Evolutionary conservation across 352 stramenopile genomes (phyloP).

Genomic region (Pythium phragmiticola): DNA sequence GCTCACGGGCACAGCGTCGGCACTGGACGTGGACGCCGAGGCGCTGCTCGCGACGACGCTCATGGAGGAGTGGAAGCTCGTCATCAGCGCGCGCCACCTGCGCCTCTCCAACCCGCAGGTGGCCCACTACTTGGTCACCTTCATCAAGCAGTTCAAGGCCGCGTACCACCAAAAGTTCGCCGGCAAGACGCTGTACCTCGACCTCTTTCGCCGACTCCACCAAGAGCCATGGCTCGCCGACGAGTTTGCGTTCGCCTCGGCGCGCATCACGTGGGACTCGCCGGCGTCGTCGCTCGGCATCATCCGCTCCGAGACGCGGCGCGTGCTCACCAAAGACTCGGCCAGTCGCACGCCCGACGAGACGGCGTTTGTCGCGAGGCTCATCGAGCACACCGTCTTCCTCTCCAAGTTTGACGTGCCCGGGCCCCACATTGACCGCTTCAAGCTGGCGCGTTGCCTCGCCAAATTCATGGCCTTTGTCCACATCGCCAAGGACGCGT

Average conservation of each 20-base stretch:
- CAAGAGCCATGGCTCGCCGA: constrained; percentile 48
- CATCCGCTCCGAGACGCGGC: constrained; percentile 63
- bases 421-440: constrained; percentile 35
- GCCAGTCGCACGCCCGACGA: constrained; percentile 39
- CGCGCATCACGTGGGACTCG: constrained; percentile 56
- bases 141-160: constrained; percentile 79
- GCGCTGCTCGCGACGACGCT: constrained; percentile 58
- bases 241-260: constrained; percentile 56
- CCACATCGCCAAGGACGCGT: constrained; percentile 48
- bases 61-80: constrained; percentile 68
- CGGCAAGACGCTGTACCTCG: constrained; percentile 71
- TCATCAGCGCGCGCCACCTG: constrained; percentile 55
- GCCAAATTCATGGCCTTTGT: constrained; percentile 51
- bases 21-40: constrained; percentile 52
- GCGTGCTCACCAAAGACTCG: constrained; percentile 46
- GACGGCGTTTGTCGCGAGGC: constrained; percentile 49
- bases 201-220: constrained; percentile 64
- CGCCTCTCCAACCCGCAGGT: constrained; percentile 69
- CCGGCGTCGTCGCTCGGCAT: constrained; percentile 61
- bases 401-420: constrained; percentile 71
- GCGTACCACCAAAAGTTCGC: constrained; percentile 76
- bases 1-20: constrained; percentile 15
- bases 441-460: constrained; percentile 52
- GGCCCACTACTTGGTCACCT: constrained; percentile 61
- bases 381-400: constrained; percentile 61